Evolutionary conservation across 2,329 filamentous ascomycete species (phyloP), one percentile per base, ranked within the genome.

Genomic region (Huntiella bhutanensis): DNA sequence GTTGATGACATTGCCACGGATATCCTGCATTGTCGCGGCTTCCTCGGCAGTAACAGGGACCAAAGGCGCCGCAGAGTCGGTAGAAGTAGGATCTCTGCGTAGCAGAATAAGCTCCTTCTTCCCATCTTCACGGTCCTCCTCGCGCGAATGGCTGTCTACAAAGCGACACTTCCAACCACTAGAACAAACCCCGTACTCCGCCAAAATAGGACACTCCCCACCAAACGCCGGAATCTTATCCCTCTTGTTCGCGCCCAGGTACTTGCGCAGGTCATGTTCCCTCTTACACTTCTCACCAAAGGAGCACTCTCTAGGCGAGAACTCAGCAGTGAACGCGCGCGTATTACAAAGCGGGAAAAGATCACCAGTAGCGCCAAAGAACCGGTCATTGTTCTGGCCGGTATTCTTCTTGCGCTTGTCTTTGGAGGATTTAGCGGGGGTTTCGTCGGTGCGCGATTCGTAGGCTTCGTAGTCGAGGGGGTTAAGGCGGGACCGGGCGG

Each of bases 131-230:
- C 69, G 75, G 53, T 82, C 75, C 17, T 82, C 63, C 62, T 96
- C 88, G 51, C 77, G 70, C 55, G 85, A 91, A 62, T 98, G 91
- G 52, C 84, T 92, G 52, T 73, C 73, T 33, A 84, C 81, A 57
- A 95, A 93, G 16, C 88, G 80, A 59, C 91, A 98, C 59, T 88
- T 93, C 87, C 88, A 98, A 4, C 91, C 91, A 11, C 80, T 75
- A 42, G 74, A 71, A 55, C 91, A 98, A 51, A 69, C 75, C 10
- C 87, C 87, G 52, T 80, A 74, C 12, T 68, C 67, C 53, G 83
- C 78, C 60, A 77, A 95, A 6, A 93, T 72, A 1, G 87, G 88
- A 57, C 91, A 98, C 51, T 80, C 68, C 5, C 83, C 81, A 37
- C 69, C 70, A 55, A 93, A 80, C 0, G 81, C 84, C 4, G 71